Evolutionary conservation across 2,329 filamentous ascomycete genomes (phyloP).

Genomic region (Trichoderma sp.): DNA sequence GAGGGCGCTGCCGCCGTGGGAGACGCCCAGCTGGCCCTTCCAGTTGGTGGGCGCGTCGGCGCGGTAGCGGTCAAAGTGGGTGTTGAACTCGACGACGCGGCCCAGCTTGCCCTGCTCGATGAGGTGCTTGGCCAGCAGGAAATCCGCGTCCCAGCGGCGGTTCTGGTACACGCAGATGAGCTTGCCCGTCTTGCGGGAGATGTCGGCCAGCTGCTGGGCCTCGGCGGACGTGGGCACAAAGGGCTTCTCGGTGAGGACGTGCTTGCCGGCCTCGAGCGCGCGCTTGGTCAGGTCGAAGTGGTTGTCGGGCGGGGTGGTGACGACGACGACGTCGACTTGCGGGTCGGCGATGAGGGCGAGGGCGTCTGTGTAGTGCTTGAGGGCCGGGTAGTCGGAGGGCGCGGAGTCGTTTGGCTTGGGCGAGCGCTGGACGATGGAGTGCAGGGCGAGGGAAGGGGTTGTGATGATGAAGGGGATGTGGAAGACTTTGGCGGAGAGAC

Average conservation of each 20-base stretch:
- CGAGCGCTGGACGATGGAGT: slow-evolving; percentile 75
- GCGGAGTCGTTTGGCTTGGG: slow-evolving; percentile 69
- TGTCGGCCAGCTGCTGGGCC: slow-evolving; percentile 63
- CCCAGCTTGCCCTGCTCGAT: slow-evolving; percentile 64
- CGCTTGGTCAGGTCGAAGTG: slow-evolving; percentile 69
- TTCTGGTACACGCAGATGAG: slow-evolving; percentile 75
- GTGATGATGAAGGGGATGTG: slow-evolving; percentile 78
- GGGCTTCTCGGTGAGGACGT: slow-evolving; percentile 82
- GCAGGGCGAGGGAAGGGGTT: slow-evolving; percentile 66
- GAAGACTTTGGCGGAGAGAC: slow-evolving; percentile 74
- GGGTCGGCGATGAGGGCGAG: slow-evolving; percentile 68
- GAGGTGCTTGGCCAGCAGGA: slow-evolving; percentile 68
- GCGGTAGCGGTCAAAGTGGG: slow-evolving; percentile 78
- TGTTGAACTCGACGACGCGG: slow-evolving; percentile 76
- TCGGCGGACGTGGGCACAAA: slow-evolving; percentile 74
- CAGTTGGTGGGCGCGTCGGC: slow-evolving; percentile 63
- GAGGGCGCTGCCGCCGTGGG: slow-evolving; percentile 67
- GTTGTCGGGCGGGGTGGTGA: slow-evolving; percentile 72
- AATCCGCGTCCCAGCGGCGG: slow-evolving; percentile 78
- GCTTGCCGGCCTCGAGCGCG: slow-evolving; percentile 71
- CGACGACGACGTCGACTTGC: slow-evolving; percentile 68
- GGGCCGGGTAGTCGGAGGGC: slow-evolving; percentile 66
- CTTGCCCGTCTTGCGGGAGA: slow-evolving; percentile 56
- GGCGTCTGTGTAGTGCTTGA: slow-evolving; percentile 66
- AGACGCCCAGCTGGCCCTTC: slow-evolving; percentile 66